Base-by-base conservation (phyloP, 352 stramenopile species). In the Globisporangium recalcitrans region DNA sequence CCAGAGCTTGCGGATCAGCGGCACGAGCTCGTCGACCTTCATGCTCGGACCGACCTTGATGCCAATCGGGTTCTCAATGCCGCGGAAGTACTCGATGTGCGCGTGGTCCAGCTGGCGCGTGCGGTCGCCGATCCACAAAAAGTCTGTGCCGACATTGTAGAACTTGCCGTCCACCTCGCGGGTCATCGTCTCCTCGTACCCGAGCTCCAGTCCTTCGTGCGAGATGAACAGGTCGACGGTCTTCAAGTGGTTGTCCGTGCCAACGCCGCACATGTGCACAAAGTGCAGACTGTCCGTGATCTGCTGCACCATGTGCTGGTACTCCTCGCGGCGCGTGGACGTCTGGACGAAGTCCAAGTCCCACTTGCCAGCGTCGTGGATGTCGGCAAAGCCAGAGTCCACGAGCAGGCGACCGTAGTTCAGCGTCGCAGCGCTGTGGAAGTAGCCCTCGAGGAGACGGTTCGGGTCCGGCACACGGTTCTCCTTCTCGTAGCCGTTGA, bases 71-170 rank as follows among this genome's bases (percentile, higher is more conserved):
- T 99, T 99, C 63, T 95, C 90, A 68, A 99, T 97, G 27, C 97
- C 97, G 21, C 96, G 89, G 62, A 97, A 95, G 81, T 99, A 99
- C 85, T 99, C 97, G 54, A 99, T 82, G 69, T 99, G 97, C 21
- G 96, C 97, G 61, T 97, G 89, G 75, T 99, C 97, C 19, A 99
- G 85, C 78, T 99, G 90, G 52, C 97, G 87, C 61, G 97, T 99
- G 58, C 97, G 92, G 81, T 99, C 97, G 53, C 97, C 97, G 61
- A 99, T 98, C 97, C 97, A 99, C 27, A 99, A 74, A 77, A 99
- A 98, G 76, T 99, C 96, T 5, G 96, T 96, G 26, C 96, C 97
- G 52, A 97, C 96, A 80, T 99, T 98, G 80, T 99, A 99, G 79
- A 85, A 99, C 71, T 97, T 97, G 63, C 91, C 85, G 63, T 91